A percentile compares a stretch with the other conserved stretches of the same genome.
Conservation (phyloP, 164 flowering plant genomes). For the Brasenia schreberi region DNA sequence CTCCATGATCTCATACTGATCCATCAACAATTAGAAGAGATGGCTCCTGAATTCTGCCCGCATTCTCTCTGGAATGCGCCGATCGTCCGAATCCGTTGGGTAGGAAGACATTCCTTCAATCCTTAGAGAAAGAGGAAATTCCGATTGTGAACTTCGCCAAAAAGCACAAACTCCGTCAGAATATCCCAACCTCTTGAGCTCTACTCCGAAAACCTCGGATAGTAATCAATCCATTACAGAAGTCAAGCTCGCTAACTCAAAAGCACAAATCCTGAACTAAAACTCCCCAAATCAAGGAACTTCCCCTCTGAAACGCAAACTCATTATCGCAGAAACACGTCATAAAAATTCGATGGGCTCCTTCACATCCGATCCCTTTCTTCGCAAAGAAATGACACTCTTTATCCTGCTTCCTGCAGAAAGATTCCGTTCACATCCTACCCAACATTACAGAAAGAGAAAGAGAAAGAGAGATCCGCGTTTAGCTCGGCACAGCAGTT, state of each 20-base stretch:
- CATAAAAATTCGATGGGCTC: background rate
- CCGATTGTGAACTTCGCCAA: background rate
- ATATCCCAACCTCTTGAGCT: background rate
- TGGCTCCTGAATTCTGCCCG: too few species aligned
- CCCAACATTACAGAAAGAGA: background rate
- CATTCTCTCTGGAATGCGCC: background rate
- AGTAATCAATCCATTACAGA: too few species aligned
- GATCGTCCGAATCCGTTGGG: background rate
- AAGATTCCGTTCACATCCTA: background rate
- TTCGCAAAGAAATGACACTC: background rate
- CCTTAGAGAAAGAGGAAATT: background rate
- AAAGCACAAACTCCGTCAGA: background rate
- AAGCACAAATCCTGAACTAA: background rate
- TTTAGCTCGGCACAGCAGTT: background rate
- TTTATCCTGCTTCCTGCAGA: background rate
- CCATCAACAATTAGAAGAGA: conserved; percentile 28
- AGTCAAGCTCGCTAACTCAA: background rate
- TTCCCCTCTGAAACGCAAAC: background rate
- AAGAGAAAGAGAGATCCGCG: background rate
- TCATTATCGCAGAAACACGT: background rate
- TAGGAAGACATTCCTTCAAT: background rate
- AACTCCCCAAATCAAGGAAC: background rate
- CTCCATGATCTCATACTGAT: conserved; percentile 98
- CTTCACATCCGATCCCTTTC: background rate
- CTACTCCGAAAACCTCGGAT: too few species aligned